phyloP scores from a whole-genome alignment of 2,329 filamentous ascomycete genomes.

The Septoria petroselini region DNA sequence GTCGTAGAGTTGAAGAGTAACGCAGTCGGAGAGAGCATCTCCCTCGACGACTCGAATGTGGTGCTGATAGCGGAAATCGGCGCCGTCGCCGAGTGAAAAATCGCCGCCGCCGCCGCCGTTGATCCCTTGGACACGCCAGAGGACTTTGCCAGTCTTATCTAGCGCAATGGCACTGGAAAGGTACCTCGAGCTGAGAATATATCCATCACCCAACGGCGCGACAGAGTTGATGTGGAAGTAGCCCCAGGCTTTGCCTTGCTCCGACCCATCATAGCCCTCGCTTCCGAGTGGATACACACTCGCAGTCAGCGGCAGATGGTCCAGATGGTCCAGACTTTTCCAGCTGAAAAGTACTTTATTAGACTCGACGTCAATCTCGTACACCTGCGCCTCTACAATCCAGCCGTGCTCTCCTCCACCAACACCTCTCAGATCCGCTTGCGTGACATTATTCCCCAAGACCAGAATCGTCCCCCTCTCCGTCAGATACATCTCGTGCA shows the following conservation, averaged over 20 bases:
- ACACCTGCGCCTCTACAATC: conserved; percentile 33
- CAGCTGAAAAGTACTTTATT: conserved; percentile 39
- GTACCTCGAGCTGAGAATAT: conserved; percentile 26
- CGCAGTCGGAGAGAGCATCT: background rate
- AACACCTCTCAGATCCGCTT: conserved; percentile 32
- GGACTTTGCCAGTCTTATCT: conserved; percentile 17
- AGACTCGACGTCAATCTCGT: conserved; percentile 38
- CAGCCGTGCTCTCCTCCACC: conserved; percentile 34
- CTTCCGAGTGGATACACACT: conserved; percentile 34
- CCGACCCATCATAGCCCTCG: conserved; percentile 23
- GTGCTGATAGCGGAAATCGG: conserved; percentile 27
- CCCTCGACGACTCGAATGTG: conserved; percentile 20
- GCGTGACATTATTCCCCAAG: conserved; percentile 32
- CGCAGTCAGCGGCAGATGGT: conserved; percentile 33
- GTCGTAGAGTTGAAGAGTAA: conserved; percentile 20
- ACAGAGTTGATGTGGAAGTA: conserved; percentile 29
- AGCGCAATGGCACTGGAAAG: conserved; percentile 23
- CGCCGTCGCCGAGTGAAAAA: conserved; percentile 17
- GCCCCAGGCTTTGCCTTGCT: conserved; percentile 22
- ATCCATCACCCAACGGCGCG: conserved; percentile 21
- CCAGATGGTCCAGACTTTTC: conserved; percentile 40
- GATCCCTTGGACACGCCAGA: conserved; percentile 23
- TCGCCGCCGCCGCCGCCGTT: conserved; percentile 19
- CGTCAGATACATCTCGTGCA: conserved; percentile 40
- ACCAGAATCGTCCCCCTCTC: conserved; percentile 35